These are phyloP conservation scores for Cyberlindnera amylophila DNA, from an alignment of 805 yeast genomes.

Conservation along the genomic window DNA sequence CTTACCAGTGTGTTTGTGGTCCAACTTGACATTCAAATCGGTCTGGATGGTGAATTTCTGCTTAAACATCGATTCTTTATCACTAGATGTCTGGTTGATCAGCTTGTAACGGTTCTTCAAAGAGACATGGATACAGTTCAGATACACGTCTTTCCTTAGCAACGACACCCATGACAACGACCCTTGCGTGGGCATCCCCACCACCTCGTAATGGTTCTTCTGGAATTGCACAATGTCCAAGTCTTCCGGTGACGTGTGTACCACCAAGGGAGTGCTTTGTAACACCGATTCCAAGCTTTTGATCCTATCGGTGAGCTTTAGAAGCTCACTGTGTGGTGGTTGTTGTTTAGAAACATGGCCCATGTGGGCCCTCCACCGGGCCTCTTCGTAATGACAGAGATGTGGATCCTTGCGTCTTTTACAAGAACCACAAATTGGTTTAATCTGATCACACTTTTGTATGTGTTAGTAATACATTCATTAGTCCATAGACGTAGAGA, in stretches of 20 bases:
- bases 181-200: conserved; percentile 19
- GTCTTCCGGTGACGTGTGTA: not conserved
- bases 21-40: conserved; percentile 8
- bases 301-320: conserved; percentile 15
- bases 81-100: too few relatives aligned
- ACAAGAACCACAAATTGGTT: conserved; percentile 25
- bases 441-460: conserved; percentile 23
- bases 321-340: not conserved
- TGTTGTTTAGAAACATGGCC: conserved; percentile 3
- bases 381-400: conserved; percentile 22
- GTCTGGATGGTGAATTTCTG: conserved; percentile 6
- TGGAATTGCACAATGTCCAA: conserved; percentile 8
- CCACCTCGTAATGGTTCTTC: conserved; percentile 6
- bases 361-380: conserved; percentile 19
- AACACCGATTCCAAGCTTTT: conserved; percentile 17
- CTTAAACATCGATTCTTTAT: too few relatives aligned
- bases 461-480: conserved; percentile 11
- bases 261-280: too few relatives aligned
- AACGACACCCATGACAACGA: conserved; percentile 26
- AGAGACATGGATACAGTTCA: conserved; percentile 17
- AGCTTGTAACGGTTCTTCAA: conserved; percentile 8
- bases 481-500: too few relatives aligned
- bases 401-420: conserved; percentile 14
- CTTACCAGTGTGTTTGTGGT: not conserved
- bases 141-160: conserved; percentile 23